Base-by-base conservation (phyloP, 2,329 filamentous ascomycete species). In the Fusarium austroafricanum region DNA sequence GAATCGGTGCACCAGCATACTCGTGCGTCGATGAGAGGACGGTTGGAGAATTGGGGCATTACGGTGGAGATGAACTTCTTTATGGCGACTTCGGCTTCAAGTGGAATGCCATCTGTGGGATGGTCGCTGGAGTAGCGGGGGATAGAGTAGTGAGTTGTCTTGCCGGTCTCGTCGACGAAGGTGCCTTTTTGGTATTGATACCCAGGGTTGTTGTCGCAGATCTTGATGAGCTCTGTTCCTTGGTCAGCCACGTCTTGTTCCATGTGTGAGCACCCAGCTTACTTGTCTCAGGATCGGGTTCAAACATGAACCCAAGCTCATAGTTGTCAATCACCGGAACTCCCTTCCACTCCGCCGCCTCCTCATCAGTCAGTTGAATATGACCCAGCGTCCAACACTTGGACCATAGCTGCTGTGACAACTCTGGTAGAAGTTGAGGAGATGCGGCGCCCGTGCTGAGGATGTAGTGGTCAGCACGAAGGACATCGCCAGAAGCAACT, bases 221-320 rank as follows among this genome's bases (percentile, higher is more conserved):
- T 59, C 20, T 61, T 61, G n/a, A 61, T 59, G 3, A 20, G 29
- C 1, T 59, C 57, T 58, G 6, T 14, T 7, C 4, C 2, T 11
- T 3, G 0, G 11, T 59, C 3, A 59, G 55, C 5, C 3, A n/a
- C n/a, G n/a, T n/a, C n/a, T n/a, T n/a, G n/a, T n/a, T n/a, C n/a
- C n/a, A n/a, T n/a, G n/a, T n/a, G n/a, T n/a, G n/a, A n/a, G n/a
- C n/a, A n/a, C n/a, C n/a, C n/a, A n/a, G n/a, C n/a, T n/a, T 2
- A 61, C 57, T 61, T 2, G 57, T 61, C 5, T 61, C 57, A 1
- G 38, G 43, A 18, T 61, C 57, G 0, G 57, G 57, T 0, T 61
- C 57, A 44, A 61, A 61, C 57, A 61, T 61, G 15, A 61, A 61
- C 6, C 57, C 57, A 8, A 61, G 57, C 2, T 61, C 57, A 10